Conservation (phyloP, 2,329 filamentous ascomycete species). For the Epichloe amarillans region DNA sequence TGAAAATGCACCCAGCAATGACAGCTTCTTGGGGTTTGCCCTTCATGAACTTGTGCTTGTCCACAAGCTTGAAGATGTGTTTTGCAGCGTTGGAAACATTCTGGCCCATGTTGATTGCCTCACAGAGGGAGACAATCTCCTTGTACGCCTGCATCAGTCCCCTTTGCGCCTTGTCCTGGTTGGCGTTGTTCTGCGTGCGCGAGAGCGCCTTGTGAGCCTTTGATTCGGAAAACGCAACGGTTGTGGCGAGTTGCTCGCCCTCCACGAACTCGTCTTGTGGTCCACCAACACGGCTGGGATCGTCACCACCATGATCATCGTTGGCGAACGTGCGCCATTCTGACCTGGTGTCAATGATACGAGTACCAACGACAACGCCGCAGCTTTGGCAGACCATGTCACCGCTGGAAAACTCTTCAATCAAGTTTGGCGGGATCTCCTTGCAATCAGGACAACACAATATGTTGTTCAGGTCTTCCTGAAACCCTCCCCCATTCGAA, state of each 20-base stretch:
- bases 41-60: slow-evolving; percentile 88
- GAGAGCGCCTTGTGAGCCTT: slow-evolving; percentile 61
- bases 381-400: slow-evolving; percentile 91
- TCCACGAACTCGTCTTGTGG: slow-evolving; percentile 81
- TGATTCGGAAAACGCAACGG: slow-evolving; percentile 71
- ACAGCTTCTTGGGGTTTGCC: slow-evolving; percentile 89
- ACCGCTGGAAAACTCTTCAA: slow-evolving; percentile 83
- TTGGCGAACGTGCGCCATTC: slow-evolving; percentile 99
- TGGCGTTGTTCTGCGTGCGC: slow-evolving; percentile 75
- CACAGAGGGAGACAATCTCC: slow-evolving; percentile 81
- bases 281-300: slow-evolving; percentile 96
- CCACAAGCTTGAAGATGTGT: slow-evolving; percentile 87
- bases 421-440: slow-evolving; percentile 79
- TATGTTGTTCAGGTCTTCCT: slow-evolving; percentile 75
- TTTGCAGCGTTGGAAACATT: slow-evolving; percentile 82
- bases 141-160: slow-evolving; percentile 71
- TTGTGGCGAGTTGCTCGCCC: slow-evolving; percentile 78
- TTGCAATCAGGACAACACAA: slow-evolving; percentile 85
- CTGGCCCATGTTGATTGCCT: slow-evolving; percentile 68
- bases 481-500: slow-evolving; percentile 23
- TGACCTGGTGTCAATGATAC: slow-evolving; percentile 87
- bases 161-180: slow-evolving; percentile 74
- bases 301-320: slow-evolving; percentile 91
- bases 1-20: slow-evolving; percentile 93
- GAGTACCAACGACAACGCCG: slow-evolving; percentile 77